Base-by-base conservation (phyloP, 2,329 filamentous ascomycete genomes). In the Tolypocladium nubicola region DNA sequence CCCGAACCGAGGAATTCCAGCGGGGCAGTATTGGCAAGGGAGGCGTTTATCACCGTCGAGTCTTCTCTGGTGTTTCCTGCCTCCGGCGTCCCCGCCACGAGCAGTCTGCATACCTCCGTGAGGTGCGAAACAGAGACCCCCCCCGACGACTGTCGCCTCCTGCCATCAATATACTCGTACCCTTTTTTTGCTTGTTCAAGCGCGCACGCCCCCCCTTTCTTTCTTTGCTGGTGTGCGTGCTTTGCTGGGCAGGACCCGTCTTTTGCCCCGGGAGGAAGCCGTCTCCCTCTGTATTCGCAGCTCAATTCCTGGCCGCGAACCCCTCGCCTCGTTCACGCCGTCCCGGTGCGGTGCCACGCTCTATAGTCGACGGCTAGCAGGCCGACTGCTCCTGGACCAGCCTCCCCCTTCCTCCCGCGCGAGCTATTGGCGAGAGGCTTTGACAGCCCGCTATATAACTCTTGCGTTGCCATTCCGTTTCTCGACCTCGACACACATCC, bases 381-480 rank as follows among this genome's bases (percentile, higher is more conserved):
- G 33, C 41, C 13, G 41, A 21, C 41, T 26, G 41, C 41, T 7
- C 47, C 14, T 50, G 47, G 30, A 35, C 47, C 59, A 58, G 54
- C 58, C 59, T 59, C 57, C 41, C 58, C 56, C 56, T 60, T 58
- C 56, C 58, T 53, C 50, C 59, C 43, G 33, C 45, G 35, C 57
- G 50, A 54, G 55, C 23, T 57, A 53, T 59, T 50, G 55, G 38
- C 23, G 23, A 40, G 5, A 8, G 38, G 49, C 35, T 45, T 49
- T 37, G 55, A 26, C 43, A 9, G 35, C 26, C 40, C 41, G 37
- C 40, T 60, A 61, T 61, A 60, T 60, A 61, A 60, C 47, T 53
- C 54, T 50, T 35, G 26, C 30, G 11, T 35, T 9, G 30, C 16
- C 30, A 21, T 50, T 35, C 13, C 16, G 11, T n/a, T 50, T n/a